Conservation (phyloP, 768 basidiomycete species). For the Boletellus ananas region DNA sequence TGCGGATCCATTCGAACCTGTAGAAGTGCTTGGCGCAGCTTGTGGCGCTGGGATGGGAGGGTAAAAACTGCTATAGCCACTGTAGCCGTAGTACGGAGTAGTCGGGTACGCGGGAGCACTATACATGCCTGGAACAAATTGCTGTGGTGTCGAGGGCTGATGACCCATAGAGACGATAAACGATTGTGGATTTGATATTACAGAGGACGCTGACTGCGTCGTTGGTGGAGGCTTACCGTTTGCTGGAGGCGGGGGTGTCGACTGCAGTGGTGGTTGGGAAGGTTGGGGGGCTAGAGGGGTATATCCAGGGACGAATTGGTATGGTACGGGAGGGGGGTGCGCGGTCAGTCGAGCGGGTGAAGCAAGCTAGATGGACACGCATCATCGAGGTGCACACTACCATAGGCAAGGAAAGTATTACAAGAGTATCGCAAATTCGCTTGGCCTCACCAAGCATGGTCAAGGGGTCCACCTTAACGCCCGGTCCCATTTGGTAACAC, state of each 20-base stretch:
- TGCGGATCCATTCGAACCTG: slow-evolving; percentile 21
- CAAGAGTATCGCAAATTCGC: slow-evolving; percentile 71
- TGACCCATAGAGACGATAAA: slow-evolving; percentile 70
- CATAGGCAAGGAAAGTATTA: slow-evolving; percentile 30
- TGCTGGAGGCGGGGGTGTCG: slow-evolving; percentile 36
- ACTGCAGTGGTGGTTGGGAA: slow-evolving; percentile 32
- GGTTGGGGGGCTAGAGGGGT: slow-evolving; percentile 19
- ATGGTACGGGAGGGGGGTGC: slow-evolving; percentile 60
- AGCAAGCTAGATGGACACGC: slow-evolving; percentile 48
- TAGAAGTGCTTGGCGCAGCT: slow-evolving; percentile 25
- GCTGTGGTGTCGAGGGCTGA: slow-evolving; percentile 46
- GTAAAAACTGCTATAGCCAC: slow-evolving; percentile 34
- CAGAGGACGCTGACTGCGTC: slow-evolving; percentile 36
- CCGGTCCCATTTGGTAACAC: slow-evolving; percentile 72
- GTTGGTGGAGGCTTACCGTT: slow-evolving; percentile 33
- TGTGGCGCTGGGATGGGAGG: slow-evolving; percentile 21
- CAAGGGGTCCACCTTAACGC: slow-evolving; percentile 68
- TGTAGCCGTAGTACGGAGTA: slow-evolving; percentile 60
- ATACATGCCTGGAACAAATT: slow-evolving; percentile 36
- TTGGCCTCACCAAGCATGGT: slow-evolving; percentile 74
- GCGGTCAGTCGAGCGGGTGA: slow-evolving; percentile 69
- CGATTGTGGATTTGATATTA: slow-evolving; percentile 68
- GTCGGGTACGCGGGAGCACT: slow-evolving; percentile 49
- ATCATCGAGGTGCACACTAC: slow-evolving; percentile 9
- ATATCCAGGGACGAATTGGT: slow-evolving; percentile 45